These are phyloP conservation scores for Aspergillus candidus DNA, from an alignment of 2,329 filamentous ascomycete genomes.

Conservation along the genomic window DNA sequence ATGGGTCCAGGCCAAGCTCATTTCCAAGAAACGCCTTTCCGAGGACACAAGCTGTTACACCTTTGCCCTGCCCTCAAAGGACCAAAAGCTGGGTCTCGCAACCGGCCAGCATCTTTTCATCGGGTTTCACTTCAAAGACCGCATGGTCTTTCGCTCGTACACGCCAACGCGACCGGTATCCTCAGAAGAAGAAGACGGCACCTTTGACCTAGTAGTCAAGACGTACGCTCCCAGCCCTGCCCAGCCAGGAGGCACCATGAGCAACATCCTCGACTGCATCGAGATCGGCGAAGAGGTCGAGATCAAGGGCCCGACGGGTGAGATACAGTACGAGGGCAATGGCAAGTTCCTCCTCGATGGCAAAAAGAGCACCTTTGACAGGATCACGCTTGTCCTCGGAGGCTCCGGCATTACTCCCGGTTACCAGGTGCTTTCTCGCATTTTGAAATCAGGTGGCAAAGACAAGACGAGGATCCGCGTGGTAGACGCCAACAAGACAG, in stretches of 20 bases:
- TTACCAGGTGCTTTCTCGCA: constrained; percentile 45
- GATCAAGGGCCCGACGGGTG: constrained; percentile 47
- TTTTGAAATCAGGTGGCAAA: constrained; percentile 37
- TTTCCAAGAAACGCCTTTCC: constrained; percentile 37
- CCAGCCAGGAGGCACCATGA: constrained; percentile 50
- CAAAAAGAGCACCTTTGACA: constrained; percentile 37
- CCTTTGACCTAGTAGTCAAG: constrained; percentile 47
- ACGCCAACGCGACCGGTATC: constrained; percentile 46
- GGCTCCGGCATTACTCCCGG: constrained; percentile 49
- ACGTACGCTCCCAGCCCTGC: constrained; percentile 46
- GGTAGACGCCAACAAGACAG: constrained; percentile 9
- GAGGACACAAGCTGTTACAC: constrained; percentile 27
- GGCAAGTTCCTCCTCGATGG: constrained; percentile 44
- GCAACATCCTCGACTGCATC: constrained; percentile 49
- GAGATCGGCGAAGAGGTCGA: constrained; percentile 46
- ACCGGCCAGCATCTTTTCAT: constrained; percentile 51
- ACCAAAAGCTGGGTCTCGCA: constrained; percentile 41
- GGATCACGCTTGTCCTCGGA: constrained; percentile 46
- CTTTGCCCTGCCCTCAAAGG: constrained; percentile 24
- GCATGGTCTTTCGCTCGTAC: constrained; percentile 48
- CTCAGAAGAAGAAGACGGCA: constrained; percentile 35
- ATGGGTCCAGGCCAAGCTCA: constrained; percentile 44
- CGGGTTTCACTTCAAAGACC: constrained; percentile 49
- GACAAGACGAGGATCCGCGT: constrained; percentile 33
- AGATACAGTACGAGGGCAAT: constrained; percentile 45